phyloP scores from a whole-genome alignment of 2,329 filamentous ascomycete genomes.

The Fusarium papillatum region DNA sequence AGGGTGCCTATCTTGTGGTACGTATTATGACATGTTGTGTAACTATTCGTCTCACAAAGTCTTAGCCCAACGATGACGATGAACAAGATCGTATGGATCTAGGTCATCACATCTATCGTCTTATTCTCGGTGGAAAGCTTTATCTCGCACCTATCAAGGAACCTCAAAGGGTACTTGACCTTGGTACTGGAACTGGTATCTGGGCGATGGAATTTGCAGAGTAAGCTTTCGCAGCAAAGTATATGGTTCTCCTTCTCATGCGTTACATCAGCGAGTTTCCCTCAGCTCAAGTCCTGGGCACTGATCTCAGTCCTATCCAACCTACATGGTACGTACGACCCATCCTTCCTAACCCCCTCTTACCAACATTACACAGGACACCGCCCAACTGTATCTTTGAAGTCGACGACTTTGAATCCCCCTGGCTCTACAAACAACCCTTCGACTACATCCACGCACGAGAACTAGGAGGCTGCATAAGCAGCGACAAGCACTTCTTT shows the following conservation, averaged over 20 bases:
- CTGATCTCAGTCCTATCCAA: conserved; percentile 28
- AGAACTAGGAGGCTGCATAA: conserved; percentile 18
- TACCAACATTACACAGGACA: neutral
- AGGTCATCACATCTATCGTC: conserved; percentile 20
- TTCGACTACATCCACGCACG: conserved; percentile 23
- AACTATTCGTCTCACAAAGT: neutral
- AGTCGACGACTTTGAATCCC: conserved; percentile 26
- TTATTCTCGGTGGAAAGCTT: conserved; percentile 14
- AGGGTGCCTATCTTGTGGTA: conserved; percentile 26
- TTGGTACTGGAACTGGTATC: conserved; percentile 24
- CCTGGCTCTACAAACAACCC: conserved; percentile 10
- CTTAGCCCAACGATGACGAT: conserved; percentile 23
- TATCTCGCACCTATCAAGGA: conserved; percentile 18
- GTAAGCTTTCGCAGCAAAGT: neutral
- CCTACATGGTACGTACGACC: conserved; percentile 6
- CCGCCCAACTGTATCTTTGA: conserved; percentile 23
- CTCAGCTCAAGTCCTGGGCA: conserved; percentile 11
- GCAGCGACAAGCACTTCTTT: conserved; percentile 4
- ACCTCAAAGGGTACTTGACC: conserved; percentile 14
- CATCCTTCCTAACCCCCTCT: neutral
- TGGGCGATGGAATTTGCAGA: conserved; percentile 31
- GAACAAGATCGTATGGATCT: conserved; percentile 29
- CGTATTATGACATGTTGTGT: neutral
- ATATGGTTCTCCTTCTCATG: neutral
- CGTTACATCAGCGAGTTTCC: neutral